Evolutionary conservation across 78 protist genomes (phyloP).

Genomic region (Speleostelium caveatum): DNA sequence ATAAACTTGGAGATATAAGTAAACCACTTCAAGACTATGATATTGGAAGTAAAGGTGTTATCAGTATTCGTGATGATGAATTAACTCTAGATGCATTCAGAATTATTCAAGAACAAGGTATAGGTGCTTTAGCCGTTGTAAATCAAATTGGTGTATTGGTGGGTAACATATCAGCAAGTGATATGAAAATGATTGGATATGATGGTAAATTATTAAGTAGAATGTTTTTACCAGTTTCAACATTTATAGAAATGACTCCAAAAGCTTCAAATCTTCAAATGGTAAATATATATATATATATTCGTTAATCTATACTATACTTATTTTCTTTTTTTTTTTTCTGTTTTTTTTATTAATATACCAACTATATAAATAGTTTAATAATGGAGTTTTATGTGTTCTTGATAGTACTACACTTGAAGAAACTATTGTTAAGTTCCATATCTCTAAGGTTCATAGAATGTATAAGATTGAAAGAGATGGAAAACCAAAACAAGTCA

Average conservation of each 20-base stretch:
- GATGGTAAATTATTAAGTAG: constrained; percentile 46
- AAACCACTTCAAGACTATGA: neutral
- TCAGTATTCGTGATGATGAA: constrained; percentile 8
- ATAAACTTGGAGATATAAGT: neutral
- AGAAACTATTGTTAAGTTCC: constrained; percentile 30
- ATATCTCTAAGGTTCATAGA: constrained; percentile 47
- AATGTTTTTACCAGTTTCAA: constrained; percentile 27
- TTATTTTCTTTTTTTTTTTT: neutral
- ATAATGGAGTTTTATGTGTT: constrained; percentile 15
- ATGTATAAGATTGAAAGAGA: constrained; percentile 16
- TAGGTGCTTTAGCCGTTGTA: constrained; percentile 38
- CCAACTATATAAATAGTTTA: no score
- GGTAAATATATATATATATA: neutral
- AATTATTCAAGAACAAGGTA: constrained; percentile 38
- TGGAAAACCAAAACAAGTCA: constrained; percentile 8
- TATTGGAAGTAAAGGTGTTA: neutral
- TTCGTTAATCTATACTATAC: neutral
- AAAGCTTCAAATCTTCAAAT: constrained; percentile 12
- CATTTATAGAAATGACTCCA: constrained; percentile 50
- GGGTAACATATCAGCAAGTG: constrained; percentile 56
- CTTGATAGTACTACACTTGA: constrained; percentile 32
- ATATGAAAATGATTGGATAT: constrained; percentile 59
- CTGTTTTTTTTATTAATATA: no score
- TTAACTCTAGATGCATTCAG: constrained; percentile 42
- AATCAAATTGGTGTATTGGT: constrained; percentile 23